These are phyloP conservation scores for Furcasterigmium furcatum DNA, from an alignment of 2,329 filamentous ascomycete genomes.

Conservation along the genomic window DNA sequence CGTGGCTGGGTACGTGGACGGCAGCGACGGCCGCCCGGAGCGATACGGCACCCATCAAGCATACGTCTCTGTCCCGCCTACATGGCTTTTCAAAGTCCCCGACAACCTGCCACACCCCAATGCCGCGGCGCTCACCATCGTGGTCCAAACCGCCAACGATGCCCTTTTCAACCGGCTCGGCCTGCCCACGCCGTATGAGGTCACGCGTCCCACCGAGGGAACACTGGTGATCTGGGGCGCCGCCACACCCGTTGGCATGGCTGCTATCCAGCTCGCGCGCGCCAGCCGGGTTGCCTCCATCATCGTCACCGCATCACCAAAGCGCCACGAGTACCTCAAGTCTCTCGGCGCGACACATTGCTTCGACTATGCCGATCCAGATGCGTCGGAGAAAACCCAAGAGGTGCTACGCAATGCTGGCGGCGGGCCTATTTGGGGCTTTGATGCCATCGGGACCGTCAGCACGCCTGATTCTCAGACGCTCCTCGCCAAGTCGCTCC, in stretches of 20 bases:
- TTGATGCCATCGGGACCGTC: neutral
- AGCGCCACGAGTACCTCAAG: slow-evolving; percentile 25
- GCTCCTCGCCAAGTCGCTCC: neutral
- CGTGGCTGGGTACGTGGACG: neutral
- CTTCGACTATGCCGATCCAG: slow-evolving; percentile 26
- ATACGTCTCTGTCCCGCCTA: neutral
- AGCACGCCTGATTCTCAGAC: neutral
- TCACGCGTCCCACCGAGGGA: slow-evolving; percentile 5
- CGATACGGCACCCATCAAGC: slow-evolving; percentile 1
- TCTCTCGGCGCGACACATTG: slow-evolving; percentile 26
- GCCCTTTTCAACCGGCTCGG: slow-evolving; percentile 2
- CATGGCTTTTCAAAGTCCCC: neutral
- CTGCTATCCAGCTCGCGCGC: slow-evolving; percentile 28
- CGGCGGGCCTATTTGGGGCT: neutral
- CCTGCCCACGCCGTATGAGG: neutral
- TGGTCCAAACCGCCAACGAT: slow-evolving; percentile 1
- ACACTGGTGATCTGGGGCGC: slow-evolving; percentile 34
- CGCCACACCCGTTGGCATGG: slow-evolving; percentile 26
- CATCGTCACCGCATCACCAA: slow-evolving; percentile 25
- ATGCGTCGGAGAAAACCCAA: too few species aligned
- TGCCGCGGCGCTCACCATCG: slow-evolving; percentile 1
- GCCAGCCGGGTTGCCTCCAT: slow-evolving; percentile 25
- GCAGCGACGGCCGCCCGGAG: neutral
- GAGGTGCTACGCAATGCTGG: neutral
- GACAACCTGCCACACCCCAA: neutral